Evolutionary conservation across 2,329 filamentous ascomycete genomes (phyloP), one percentile per base, ranked within the genome.

Genomic region (Ophiocordyceps unilateralis): DNA sequence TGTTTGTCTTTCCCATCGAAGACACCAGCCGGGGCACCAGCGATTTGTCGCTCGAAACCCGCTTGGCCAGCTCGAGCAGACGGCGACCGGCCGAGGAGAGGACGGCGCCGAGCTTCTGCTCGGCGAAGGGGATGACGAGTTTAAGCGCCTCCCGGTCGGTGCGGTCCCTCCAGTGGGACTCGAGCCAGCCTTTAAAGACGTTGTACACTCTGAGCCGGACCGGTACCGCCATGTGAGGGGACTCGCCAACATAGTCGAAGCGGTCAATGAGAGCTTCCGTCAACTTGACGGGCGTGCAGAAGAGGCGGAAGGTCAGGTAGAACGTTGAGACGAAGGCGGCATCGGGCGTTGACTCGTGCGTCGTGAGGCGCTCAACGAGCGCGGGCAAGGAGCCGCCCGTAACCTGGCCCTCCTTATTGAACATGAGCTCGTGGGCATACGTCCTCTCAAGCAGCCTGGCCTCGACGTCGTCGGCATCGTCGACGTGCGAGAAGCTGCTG

Each of bases 101-200:
- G 7, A 80, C 69, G 1, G 69, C 60, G 41, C 69, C 68, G 8
- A 98, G 69, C 49, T 81, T 81, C 40, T 73, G 72, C 50, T 81
- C 76, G 2, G 89, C 87, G 59, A 98, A 98, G 1, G 76, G 68
- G 28, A 81, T 69, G 48, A 98, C 93, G 41, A 83, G 66, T 1
- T 72, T 68, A 9, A 98, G 68, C 1, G 88, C 86, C 12, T 76
- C 72, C 43, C 76, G 74, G 57, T 98, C 91, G 11, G 79, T 78
- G 46, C 86, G 77, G 48, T 85, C 77, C 40, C 83, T 78, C 89
- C 91, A 98, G 61, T 98, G 87, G 7, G 83, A 91, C 64, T 96
- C 91, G 19, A 98, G 68, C 91, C 91, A 98, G 37, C 84, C 83
- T 62, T 98, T 98, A 70, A 98, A 86, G 44, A 87, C 81, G 57